phyloP scores from a whole-genome alignment of 192 early-diverging fungal species.

The Dimargaris cristalligena region DNA sequence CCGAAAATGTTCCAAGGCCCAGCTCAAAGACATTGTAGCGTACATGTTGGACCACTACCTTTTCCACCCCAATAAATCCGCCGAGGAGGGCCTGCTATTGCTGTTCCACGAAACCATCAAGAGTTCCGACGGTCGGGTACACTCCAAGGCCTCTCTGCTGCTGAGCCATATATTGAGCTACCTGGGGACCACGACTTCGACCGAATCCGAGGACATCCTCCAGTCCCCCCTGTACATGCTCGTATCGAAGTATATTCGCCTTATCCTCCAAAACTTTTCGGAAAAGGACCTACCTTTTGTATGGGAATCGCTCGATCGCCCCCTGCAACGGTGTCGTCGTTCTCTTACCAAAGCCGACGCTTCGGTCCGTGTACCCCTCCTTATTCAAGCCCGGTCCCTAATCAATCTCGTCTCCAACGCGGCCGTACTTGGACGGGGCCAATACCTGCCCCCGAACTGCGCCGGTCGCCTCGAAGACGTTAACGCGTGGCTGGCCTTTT shows the following conservation, averaged over 20 bases:
- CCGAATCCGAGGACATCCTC: too few relatives aligned
- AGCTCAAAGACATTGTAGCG: constrained; percentile 38
- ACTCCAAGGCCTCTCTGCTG: constrained; percentile 32
- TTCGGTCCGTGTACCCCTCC: too few relatives aligned
- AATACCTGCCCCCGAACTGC: not conserved
- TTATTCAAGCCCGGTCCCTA: too few relatives aligned
- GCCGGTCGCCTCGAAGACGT: not conserved
- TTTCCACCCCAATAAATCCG: constrained; percentile 27
- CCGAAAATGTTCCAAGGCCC: constrained; percentile 48
- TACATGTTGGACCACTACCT: constrained; percentile 40
- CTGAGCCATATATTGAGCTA: too few relatives aligned
- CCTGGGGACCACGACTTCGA: too few relatives aligned
- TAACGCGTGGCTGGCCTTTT: not conserved
- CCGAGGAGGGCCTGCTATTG: constrained; percentile 58
- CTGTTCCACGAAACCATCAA: constrained; percentile 75
- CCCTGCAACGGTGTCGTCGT: too few relatives aligned
- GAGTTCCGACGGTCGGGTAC: constrained; percentile 34
- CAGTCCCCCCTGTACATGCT: too few relatives aligned
- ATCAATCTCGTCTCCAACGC: constrained; percentile 20
- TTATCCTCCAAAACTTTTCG: too few relatives aligned
- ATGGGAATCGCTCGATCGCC: too few relatives aligned
- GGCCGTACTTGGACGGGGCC: constrained; percentile 15
- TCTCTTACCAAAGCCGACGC: too few relatives aligned
- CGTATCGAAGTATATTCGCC: too few relatives aligned
- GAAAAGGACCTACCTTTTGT: too few relatives aligned